Evolutionary conservation across 108 stramenopile species (phyloP).

Genomic region (Stephanodiscus minutulus): DNA sequence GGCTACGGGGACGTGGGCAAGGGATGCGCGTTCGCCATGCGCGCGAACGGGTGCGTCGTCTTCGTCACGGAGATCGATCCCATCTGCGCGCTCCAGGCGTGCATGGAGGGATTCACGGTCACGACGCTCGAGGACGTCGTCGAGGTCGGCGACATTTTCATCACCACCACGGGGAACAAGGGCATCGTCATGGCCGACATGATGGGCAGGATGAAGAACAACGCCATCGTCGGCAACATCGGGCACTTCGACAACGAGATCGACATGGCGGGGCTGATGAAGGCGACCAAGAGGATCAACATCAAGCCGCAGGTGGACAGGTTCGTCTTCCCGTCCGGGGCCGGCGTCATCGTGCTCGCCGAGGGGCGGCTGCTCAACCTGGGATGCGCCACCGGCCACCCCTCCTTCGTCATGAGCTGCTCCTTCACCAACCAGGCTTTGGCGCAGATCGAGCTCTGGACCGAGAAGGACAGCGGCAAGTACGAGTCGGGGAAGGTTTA

Average conservation of each 20-base stretch:
- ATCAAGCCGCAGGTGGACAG: conserved; percentile 99
- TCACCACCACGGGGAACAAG: conserved; percentile 99
- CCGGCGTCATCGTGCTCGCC: conserved; percentile 96
- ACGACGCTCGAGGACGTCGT: conserved; percentile 90
- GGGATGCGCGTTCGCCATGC: conserved; percentile 99
- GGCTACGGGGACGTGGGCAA: conserved; percentile 99
- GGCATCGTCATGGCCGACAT: conserved; percentile 94
- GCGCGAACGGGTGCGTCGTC: conserved; percentile 97
- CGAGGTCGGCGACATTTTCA: conserved; percentile 92
- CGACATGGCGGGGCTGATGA: conserved; percentile 96
- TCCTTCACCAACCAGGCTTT: conserved; percentile 99
- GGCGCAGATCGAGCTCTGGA: conserved; percentile 99
- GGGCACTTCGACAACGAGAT: conserved; percentile 99
- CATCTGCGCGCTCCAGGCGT: conserved; percentile 99
- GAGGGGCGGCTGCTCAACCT: conserved; percentile 99
- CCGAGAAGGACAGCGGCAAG: conserved; percentile 91
- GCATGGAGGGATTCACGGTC: conserved; percentile 99
- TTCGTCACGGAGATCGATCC: conserved; percentile 99
- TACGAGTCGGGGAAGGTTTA: conserved; percentile 96
- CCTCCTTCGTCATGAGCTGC: conserved; percentile 99
- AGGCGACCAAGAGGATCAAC: conserved; percentile 91
- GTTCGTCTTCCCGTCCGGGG: conserved; percentile 90
- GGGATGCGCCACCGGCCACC: conserved; percentile 99
- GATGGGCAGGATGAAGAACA: conserved; percentile 99
- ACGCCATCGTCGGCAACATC: conserved; percentile 99